Evolutionary conservation across 2,329 filamentous ascomycete genomes (phyloP), one percentile per base, ranked within the genome.

Genomic region (Metarhizium brunneum): DNA sequence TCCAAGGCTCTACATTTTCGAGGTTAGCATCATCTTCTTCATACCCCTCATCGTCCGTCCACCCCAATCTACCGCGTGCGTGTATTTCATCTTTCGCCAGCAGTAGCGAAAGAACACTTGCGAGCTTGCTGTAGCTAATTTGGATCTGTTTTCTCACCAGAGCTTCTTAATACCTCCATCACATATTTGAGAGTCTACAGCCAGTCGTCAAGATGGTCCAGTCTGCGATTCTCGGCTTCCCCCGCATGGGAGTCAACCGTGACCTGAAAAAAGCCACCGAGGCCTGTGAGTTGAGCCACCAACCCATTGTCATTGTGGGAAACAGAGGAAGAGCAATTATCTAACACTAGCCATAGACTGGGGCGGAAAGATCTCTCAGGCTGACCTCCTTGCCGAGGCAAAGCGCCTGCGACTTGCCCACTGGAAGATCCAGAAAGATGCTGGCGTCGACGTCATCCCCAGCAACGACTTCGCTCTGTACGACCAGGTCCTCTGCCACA

Each of bases 181-280:
- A 61, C 49, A 60, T 11, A 36, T 47, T 29, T 47, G 30, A 56
- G 56, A 57, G 47, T 51, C 45, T 40, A 53, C 32, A 62, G 62
- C 59, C 60, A 66, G 69, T 68, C 69, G 66, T 62, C 72, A 81
- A 72, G 60, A 84, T 84, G 81, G 81, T 84, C 73, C 78, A 83
- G 70, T 84, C 81, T 63, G 79, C 94, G 66, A 83, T 99, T 75
- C 87, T 99, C 75, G 94, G 94, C 79, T 99, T 99, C 85, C 94
- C 94, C 75, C 92, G 94, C 73, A 96, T 97, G 90, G 94, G 94
- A 78, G 88, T 84, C 69, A 89, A 95, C 79, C 91, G 94, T 86
- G 94, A 99, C 83, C 86, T 99, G 74, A 99, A 99, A 88, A 99
- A 99, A 86, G 94, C 94, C 71, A 99, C 92, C 65, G 94, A 99